Evolutionary conservation across 257 asterid genomes (phyloP), one percentile per base, ranked within the genome.

Genomic region (Primulina tabacum): DNA sequence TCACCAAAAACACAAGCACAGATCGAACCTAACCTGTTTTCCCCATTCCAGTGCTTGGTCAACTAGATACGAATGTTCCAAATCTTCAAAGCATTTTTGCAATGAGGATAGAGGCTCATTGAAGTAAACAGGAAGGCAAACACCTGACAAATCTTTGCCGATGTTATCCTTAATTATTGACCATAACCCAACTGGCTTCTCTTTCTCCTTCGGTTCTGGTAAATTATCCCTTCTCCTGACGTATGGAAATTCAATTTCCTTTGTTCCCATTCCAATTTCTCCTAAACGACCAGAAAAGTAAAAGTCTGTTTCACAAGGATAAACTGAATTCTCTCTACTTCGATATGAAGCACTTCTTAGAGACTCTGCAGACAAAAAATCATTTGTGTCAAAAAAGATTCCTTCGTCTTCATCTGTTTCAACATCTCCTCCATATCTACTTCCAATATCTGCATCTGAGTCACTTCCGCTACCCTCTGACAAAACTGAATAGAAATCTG

Each of bases 141-240:
- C 99, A 75, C 99, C 97, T 57, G 99, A 94, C 77, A 94, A 88
- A 73, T 94, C 99, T 86, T 94, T 94, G 75, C 97, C 99, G 60
- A 94, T 94, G 77, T 94, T 94, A 80, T 94, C 99, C 89, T 94
- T 94, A 75, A 94, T 94, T 77, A 94, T 89, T 53, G 99, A 91
- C 99, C 99, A 94, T 60, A 94, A 75, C 65, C 99, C 96, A 72
- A 91, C 82, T 40, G 99, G 99, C 88, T 83, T 94, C 81, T 94
- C 99, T 68, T 86, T 91, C 81, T 94, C 99, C 88, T 85, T 89
- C 17, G 97, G 99, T 79, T 91, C 99, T 4, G 99, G 99, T 62
- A 94, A 85, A 71, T 73, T 82, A 73, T 77, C 88, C 83, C 99
- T 84, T 81, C 99, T 86, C 81, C 84, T 79, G 73, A 91, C 71